phyloP scores from a whole-genome alignment of 352 stramenopile species.

The Pythium aphanidermatum region DNA sequence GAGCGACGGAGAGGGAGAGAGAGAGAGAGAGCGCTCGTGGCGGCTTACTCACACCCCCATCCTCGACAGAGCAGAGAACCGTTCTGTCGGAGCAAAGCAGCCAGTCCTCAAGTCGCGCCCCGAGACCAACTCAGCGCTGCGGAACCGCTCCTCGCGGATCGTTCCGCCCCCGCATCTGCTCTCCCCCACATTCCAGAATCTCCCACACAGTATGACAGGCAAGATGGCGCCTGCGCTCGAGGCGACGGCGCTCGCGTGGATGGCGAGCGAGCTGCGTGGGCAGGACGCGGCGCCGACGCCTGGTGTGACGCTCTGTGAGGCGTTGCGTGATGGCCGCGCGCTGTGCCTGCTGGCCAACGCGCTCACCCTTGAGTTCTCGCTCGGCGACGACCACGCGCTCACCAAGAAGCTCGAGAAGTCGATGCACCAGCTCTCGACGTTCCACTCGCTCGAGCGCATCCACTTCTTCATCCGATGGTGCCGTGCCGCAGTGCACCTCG shows the following conservation, averaged over 20 bases:
- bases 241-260: constrained; percentile 39
- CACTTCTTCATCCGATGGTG: constrained; percentile 86
- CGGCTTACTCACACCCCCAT: no score
- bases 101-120: no score
- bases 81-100: no score
- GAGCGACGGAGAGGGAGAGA: no score
- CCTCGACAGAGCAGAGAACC: no score
- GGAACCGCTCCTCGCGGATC: no score
- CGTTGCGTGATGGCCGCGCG: constrained; percentile 69
- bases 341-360: constrained; percentile 60
- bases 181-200: no score
- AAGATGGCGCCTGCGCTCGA: constrained; percentile 3
- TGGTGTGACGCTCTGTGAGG: constrained; percentile 45
- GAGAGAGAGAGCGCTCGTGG: no score
- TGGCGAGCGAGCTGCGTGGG: constrained; percentile 43
- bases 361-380: no score
- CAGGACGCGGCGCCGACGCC: constrained; percentile 23
- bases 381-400: constrained; percentile 27
- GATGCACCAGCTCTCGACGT: constrained; percentile 62
- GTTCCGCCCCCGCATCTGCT: no score
- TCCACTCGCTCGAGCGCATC: constrained; percentile 78
- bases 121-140: no score
- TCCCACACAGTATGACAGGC: constrained; percentile 6
- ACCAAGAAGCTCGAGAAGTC: constrained; percentile 70
- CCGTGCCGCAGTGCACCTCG: constrained; percentile 37